phyloP scores from a whole-genome alignment of 2,329 filamentous ascomycete genomes.

The Alternaria novae-zelandiae region DNA sequence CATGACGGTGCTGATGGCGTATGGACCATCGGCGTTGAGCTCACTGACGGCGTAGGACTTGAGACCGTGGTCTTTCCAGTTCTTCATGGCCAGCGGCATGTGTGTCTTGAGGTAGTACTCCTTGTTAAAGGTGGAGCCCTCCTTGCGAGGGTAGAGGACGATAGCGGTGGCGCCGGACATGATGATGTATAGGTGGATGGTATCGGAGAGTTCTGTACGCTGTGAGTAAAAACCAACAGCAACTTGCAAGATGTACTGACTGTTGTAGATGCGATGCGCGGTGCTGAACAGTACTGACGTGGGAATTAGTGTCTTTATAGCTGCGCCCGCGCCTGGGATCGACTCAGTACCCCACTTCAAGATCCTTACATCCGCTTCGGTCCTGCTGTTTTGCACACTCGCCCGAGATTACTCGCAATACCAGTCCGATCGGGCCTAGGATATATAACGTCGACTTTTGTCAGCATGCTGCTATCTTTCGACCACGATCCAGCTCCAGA shows the following conservation, averaged over 20 bases:
- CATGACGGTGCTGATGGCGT: conserved; percentile 22
- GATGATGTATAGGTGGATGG: conserved; percentile 1
- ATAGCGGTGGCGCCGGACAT: conserved; percentile 25
- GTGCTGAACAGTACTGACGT: neutral
- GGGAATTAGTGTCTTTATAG: conserved; percentile 14
- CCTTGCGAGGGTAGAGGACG: conserved; percentile 52
- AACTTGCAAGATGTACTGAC: neutral
- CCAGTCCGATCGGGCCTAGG: neutral
- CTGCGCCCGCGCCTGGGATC: neutral
- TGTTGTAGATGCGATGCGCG: neutral
- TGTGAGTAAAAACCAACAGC: neutral
- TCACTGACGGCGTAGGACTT: conserved; percentile 32
- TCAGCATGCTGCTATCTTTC: neutral
- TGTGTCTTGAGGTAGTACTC: conserved; percentile 58
- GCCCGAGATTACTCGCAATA: neutral
- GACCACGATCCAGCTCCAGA: neutral
- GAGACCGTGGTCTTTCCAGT: conserved; percentile 52
- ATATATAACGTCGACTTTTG: neutral
- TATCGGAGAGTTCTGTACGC: neutral
- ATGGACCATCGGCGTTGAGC: conserved; percentile 28
- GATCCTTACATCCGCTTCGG: conserved; percentile 16
- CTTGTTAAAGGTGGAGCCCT: conserved; percentile 54
- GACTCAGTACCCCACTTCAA: conserved; percentile 21
- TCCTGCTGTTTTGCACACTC: neutral
- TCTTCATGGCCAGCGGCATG: conserved; percentile 53